phyloP scores from a whole-genome alignment of 2,329 filamentous ascomycete species.

The Aspergillus fumigatiaffinis region DNA sequence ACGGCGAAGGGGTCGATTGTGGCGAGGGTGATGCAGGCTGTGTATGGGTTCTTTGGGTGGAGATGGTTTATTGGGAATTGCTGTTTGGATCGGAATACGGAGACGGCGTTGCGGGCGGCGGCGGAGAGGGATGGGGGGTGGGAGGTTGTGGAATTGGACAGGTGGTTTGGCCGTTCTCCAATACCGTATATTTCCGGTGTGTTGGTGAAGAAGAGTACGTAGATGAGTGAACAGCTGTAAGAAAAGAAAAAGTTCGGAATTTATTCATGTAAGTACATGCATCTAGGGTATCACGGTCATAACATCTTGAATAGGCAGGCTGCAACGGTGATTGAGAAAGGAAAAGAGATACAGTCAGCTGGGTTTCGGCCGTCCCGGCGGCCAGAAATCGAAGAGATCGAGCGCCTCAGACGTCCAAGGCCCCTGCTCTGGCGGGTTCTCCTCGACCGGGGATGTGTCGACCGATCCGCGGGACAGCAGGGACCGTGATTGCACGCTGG shows the following conservation, averaged over 20 bases:
- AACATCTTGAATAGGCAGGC: background rate
- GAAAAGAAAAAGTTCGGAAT: background rate
- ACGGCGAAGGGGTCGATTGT: conserved; percentile 43
- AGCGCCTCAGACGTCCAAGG: conserved; percentile 42
- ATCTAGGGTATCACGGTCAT: background rate
- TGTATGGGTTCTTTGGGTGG: conserved; percentile 48
- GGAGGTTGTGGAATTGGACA: conserved; percentile 47
- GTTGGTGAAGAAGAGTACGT: conserved; percentile 35
- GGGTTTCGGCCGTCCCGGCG: conserved; percentile 35
- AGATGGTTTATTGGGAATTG: conserved; percentile 52
- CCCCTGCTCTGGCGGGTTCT: conserved; percentile 26
- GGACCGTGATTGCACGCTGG: conserved; percentile 10
- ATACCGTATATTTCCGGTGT: conserved; percentile 41
- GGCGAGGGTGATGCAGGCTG: conserved; percentile 44
- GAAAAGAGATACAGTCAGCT: conserved; percentile 1
- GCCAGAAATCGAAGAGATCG: conserved; percentile 44
- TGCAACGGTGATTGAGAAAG: background rate
- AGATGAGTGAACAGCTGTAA: background rate
- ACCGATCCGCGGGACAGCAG: conserved; percentile 16
- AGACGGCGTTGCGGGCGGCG: conserved; percentile 38
- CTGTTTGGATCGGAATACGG: conserved; percentile 48
- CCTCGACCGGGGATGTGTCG: conserved; percentile 12
- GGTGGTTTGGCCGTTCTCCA: conserved; percentile 33
- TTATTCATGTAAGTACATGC: background rate
- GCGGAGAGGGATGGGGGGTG: conserved; percentile 44